Base-by-base conservation (phyloP, 1,284 basidiomycete genomes). In the Sanghuangporus weigelae region DNA sequence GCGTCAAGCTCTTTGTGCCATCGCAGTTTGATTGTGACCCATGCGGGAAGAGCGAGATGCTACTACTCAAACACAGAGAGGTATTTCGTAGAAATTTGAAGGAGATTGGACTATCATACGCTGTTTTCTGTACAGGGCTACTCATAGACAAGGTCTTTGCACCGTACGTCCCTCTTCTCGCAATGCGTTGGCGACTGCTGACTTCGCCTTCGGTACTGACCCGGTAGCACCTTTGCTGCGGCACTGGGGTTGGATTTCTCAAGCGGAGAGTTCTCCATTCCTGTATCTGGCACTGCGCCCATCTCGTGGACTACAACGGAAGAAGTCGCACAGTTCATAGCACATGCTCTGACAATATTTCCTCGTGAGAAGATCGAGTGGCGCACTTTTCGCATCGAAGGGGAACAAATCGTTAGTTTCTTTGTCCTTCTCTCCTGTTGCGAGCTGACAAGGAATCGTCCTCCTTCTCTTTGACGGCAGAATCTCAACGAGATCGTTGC, bases 1-100 rank as follows among this genome's bases (percentile, higher is more conserved):
- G 73, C 12, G 77, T 78, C 19, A 71, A 73, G 58, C 53, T 76
- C 54, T 78, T 79, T 59, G 70, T 79, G 6, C 78, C 77, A 3
- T 76, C 74, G 10, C 77, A 79, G 60, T 77, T 71, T 19, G 76
- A 75, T 8, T 69, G 69, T 14, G 63, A 60, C 5, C 67, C 66
- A 1, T 70, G 74, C 19, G 71, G 69, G 7, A 64, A 67, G 6
- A 69, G 67, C 51, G 69, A 70, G 0, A 72, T 72, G 35, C 7
- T 56, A 1, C 2, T 54, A 3, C 44, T 66, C 26, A 59, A 23
- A 26, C n/a, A 26, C 23, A 69, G 68, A 44, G 51, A 51, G 21
- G 19, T 35, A 21, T 21, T 67, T 11, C 64, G 63, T 65, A 66
- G 69, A 19, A 68, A 76, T 42, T 58, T 77, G 58, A 69, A 71